Evolutionary conservation across 2,329 filamentous ascomycete genomes (phyloP).

Genomic region (Sclerotinia trifoliorum): DNA sequence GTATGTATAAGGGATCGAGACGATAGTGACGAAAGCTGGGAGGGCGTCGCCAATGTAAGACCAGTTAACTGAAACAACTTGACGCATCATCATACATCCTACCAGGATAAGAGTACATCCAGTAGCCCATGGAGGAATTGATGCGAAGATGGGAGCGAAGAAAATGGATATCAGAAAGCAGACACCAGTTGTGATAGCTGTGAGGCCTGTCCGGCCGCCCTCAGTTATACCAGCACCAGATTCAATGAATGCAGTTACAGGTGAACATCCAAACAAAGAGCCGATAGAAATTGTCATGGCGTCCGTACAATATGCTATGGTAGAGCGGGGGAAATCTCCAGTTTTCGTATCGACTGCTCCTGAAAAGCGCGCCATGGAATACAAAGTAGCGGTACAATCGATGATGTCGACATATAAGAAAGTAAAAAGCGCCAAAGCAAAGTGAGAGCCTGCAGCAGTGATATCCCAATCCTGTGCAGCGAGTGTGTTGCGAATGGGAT

Average conservation of each 20-base stretch:
- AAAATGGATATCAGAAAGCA: conserved; percentile 72
- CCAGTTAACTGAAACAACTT: conserved; percentile 75
- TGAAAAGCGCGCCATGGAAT: conserved; percentile 78
- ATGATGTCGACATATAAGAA: conserved; percentile 80
- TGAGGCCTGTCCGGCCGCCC: conserved; percentile 70
- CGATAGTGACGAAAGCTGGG: conserved; percentile 72
- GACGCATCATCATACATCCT: conserved; percentile 74
- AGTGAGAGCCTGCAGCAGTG: conserved; percentile 51
- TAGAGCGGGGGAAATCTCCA: conserved; percentile 83
- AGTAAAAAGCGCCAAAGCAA: conserved; percentile 70
- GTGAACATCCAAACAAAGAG: conserved; percentile 66
- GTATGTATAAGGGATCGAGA: conserved; percentile 76
- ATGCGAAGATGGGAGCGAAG: conserved; percentile 74
- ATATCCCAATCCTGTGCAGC: conserved; percentile 67
- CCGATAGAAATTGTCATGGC: conserved; percentile 70
- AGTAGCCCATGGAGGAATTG: conserved; percentile 75
- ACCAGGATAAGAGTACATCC: conserved; percentile 71
- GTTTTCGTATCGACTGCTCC: conserved; percentile 62
- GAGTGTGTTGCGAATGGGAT: conserved; percentile 64
- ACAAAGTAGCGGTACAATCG: conserved; percentile 73
- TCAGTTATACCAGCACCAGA: conserved; percentile 74
- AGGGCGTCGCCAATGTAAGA: conserved; percentile 71
- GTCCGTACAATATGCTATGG: conserved; percentile 73
- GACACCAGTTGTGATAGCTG: conserved; percentile 65
- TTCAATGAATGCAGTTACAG: conserved; percentile 73